These are phyloP conservation scores for Escallonia rubra DNA, from an alignment of 129 eudicot genomes.

Conservation along the genomic window DNA sequence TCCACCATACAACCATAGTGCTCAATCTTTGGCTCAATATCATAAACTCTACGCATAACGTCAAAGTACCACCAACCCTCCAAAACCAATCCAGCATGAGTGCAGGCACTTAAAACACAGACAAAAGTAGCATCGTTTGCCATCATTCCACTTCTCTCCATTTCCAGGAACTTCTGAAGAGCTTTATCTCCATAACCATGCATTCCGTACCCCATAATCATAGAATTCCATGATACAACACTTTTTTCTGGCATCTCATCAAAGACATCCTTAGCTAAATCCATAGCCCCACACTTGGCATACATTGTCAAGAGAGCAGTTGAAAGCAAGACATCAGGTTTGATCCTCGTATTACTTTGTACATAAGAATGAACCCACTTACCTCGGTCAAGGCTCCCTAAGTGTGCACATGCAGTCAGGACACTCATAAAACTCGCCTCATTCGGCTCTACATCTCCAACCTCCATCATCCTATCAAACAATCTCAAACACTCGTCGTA, in stretches of 20 bases:
- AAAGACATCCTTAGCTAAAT: slow-evolving; percentile 48
- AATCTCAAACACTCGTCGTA: slow-evolving; percentile 35
- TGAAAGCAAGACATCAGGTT: slow-evolving; percentile 45
- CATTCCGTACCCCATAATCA: slow-evolving; percentile 72
- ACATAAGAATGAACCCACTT: slow-evolving; percentile 49
- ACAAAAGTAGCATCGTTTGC: slow-evolving; percentile 71
- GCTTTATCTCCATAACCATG: slow-evolving; percentile 61
- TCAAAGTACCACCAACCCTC: slow-evolving; percentile 81
- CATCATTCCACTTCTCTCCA: slow-evolving; percentile 41
- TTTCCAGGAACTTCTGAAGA: slow-evolving; percentile 46
- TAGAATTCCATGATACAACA: slow-evolving; percentile 70
- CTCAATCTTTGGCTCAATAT: slow-evolving; percentile 59
- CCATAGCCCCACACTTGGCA: slow-evolving; percentile 69
- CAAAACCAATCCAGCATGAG: slow-evolving; percentile 60
- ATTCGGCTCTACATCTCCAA: slow-evolving; percentile 33
- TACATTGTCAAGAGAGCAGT: slow-evolving; percentile 73
- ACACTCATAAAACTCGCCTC: slow-evolving; percentile 61
- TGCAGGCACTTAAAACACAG: slow-evolving; percentile 58
- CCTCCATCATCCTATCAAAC: slow-evolving; percentile 53
- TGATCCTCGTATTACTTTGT: slow-evolving; percentile 25
- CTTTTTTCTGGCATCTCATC: slow-evolving; percentile 52
- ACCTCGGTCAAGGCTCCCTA: slow-evolving; percentile 50
- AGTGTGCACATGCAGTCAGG: slow-evolving; percentile 55
- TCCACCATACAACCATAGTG: slow-evolving; percentile 81
- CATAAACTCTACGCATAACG: slow-evolving; percentile 54